Percentiles rank a stretch among this genome's conserved stretches.
Conservation (phyloP, 2,329 filamentous ascomycete genomes). For the Penicillium sp. region DNA sequence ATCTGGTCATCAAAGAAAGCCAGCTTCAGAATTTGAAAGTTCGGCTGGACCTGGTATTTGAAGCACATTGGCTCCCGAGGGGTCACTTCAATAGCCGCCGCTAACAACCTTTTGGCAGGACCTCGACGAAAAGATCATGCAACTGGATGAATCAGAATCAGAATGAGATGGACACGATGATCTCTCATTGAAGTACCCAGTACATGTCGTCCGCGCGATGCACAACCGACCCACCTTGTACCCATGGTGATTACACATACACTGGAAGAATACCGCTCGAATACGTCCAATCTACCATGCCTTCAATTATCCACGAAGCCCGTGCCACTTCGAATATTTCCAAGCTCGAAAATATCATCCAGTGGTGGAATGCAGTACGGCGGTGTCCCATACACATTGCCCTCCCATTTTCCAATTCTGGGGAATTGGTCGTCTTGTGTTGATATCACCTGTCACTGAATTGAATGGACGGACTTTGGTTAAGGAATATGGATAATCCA, state of each 20-base stretch:
- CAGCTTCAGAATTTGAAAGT: slow-evolving; percentile 44
- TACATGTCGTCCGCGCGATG: no score
- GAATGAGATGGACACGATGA: slow-evolving; percentile 28
- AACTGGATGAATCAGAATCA: slow-evolving; percentile 46
- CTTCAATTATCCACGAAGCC: no score
- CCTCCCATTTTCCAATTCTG: neutral
- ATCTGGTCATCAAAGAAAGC: slow-evolving; percentile 47
- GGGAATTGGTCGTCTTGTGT: neutral
- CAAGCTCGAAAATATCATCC: neutral
- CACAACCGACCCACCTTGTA: neutral
- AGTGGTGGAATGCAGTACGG: neutral
- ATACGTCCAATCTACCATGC: neutral
- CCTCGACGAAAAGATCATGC: slow-evolving; percentile 47
- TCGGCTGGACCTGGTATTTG: slow-evolving; percentile 40
- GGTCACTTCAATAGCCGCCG: neutral
- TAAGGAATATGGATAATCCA: no score
- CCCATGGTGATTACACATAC: neutral
- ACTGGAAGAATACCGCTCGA: neutral
- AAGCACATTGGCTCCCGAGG: neutral
- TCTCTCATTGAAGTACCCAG: no score
- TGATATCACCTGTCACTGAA: neutral
- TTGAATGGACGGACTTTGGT: neutral
- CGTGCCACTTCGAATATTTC: no score
- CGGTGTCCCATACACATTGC: neutral
- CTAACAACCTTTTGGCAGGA: slow-evolving; percentile 32